Conservation (phyloP, 2,329 filamentous ascomycete genomes). For the Colletotrichum sp. region DNA sequence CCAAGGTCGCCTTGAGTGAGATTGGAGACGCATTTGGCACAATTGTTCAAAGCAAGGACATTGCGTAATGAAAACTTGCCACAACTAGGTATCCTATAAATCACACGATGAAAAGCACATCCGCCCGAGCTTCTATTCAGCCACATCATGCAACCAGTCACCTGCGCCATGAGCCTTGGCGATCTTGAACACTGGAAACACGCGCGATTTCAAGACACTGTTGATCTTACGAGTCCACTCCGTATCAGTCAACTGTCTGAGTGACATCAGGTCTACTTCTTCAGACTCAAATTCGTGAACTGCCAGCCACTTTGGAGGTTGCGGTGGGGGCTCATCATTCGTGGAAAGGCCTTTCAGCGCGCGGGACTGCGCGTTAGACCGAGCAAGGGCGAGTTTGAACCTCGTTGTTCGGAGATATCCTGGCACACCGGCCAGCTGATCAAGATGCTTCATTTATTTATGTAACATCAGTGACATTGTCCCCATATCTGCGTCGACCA, state of each 20-base stretch:
- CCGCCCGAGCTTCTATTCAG: background rate
- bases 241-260: background rate
- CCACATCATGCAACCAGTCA: background rate
- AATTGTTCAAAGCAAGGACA: conserved; percentile 47
- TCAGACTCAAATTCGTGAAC: background rate
- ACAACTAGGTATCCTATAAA: background rate
- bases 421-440: background rate
- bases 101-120: background rate
- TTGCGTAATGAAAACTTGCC: background rate
- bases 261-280: background rate
- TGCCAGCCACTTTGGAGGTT: background rate
- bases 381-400: conserved; percentile 24
- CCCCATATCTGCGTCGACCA: background rate
- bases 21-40: conserved; percentile 69
- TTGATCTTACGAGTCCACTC: background rate
- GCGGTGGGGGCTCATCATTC: conserved; percentile 16
- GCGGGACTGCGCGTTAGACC: conserved; percentile 25
- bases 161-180: background rate
- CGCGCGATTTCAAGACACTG: background rate
- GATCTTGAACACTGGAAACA: background rate
- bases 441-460: background rate
- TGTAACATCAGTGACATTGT: background rate
- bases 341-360: conserved; percentile 24
- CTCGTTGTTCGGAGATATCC: conserved; percentile 28
- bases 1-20: conserved; percentile 58